Evolutionary conservation across 805 yeast genomes (phyloP).

Genomic region (Yamadazyma ubonensis): DNA sequence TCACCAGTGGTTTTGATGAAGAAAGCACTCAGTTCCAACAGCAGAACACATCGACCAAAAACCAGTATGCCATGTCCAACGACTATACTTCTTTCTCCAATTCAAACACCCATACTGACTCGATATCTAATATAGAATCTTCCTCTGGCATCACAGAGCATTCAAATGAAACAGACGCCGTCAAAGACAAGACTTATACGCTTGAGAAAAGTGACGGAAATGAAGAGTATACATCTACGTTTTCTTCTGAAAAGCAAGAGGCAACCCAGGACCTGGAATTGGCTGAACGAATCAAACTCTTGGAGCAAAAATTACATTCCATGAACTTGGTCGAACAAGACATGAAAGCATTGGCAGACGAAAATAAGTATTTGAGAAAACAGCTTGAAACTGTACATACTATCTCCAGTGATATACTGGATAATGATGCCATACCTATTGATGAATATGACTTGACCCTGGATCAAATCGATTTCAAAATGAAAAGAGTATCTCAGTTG

Average conservation of each 20-base stretch:
- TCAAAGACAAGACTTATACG: conserved; percentile 29
- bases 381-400: conserved; percentile 8
- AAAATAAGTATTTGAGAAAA: conserved; percentile 13
- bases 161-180: not conserved
- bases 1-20: conserved; percentile 31
- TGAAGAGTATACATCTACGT: conserved; percentile 4
- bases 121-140: not conserved
- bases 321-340: conserved; percentile 11
- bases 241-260: not conserved
- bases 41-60: conserved; percentile 2
- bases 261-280: conserved; percentile 7
- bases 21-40: conserved; percentile 17
- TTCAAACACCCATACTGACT: conserved; percentile 1
- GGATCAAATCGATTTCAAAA: conserved; percentile 24
- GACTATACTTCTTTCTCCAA: conserved; percentile 17
- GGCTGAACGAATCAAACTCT: conserved; percentile 10
- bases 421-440: conserved; percentile 12
- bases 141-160: not conserved
- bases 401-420: conserved; percentile 5
- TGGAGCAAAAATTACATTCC: conserved; percentile 12
- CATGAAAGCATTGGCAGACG: conserved; percentile 17
- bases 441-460: conserved; percentile 24
- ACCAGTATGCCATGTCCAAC: conserved; percentile 9
- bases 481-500: conserved; percentile 41
- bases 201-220: conserved; percentile 21